Evolutionary conservation across 2,329 filamentous ascomycete genomes (phyloP).

Genomic region (Diaporthe capsici): DNA sequence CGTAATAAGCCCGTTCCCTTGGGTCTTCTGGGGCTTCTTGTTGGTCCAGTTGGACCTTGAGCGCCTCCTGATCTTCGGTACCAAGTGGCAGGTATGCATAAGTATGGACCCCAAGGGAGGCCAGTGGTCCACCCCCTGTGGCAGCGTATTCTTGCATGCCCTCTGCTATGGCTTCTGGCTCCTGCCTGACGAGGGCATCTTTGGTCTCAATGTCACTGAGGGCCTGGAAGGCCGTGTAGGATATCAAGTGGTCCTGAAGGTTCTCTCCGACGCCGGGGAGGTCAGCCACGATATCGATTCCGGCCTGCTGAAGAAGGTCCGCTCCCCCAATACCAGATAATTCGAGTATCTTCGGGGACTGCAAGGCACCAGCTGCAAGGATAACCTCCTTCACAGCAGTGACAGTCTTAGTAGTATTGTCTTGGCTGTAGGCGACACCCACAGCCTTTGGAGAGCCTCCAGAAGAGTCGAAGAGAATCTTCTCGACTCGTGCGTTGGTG

Average conservation of each 20-base stretch:
- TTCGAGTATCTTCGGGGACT: constrained; percentile 35
- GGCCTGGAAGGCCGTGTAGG: neutral
- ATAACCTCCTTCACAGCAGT: constrained; percentile 54
- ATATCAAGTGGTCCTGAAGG: constrained; percentile 24
- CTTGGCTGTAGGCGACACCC: no score
- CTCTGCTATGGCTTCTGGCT: constrained; percentile 15
- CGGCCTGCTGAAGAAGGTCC: neutral
- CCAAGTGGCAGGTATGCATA: constrained; percentile 4
- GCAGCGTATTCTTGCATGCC: constrained; percentile 24
- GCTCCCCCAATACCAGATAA: constrained; percentile 3
- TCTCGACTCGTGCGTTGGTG: no score
- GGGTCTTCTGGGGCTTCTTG: no score
- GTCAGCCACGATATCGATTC: neutral
- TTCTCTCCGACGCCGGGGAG: constrained; percentile 30
- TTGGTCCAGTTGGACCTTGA: no score
- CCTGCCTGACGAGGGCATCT: constrained; percentile 5
- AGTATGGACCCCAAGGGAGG: neutral
- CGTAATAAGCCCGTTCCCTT: no score
- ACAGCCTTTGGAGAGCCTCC: no score
- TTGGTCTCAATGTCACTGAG: neutral
- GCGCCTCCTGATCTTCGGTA: no score
- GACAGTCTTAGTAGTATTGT: neutral
- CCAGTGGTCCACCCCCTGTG: neutral
- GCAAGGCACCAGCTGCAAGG: constrained; percentile 27
- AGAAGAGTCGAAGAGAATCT: no score